Evolutionary conservation across 2,329 filamentous ascomycete species (phyloP).

Genomic region (Cryphonectria carpinicola): DNA sequence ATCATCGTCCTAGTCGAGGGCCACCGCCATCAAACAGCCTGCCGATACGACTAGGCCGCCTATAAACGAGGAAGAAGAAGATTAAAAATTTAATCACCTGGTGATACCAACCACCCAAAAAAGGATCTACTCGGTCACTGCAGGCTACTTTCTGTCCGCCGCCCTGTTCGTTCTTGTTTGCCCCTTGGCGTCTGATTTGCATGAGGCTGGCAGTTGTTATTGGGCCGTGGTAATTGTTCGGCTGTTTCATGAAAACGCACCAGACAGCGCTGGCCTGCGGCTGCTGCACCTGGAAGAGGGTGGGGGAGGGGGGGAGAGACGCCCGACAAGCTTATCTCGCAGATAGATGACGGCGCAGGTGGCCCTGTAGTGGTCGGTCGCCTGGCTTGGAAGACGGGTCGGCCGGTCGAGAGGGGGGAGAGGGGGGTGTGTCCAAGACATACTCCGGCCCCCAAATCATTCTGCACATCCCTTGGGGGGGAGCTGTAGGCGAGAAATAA

Average conservation of each 20-base stretch:
- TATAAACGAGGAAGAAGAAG: neutral
- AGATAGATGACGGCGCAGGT: neutral
- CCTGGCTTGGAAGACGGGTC: neutral
- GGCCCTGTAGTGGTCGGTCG: neutral
- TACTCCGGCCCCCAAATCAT: neutral
- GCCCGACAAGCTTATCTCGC: neutral
- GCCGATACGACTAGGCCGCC: neutral
- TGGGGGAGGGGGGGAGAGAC: too few species aligned
- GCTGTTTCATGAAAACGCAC: neutral
- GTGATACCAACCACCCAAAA: too few species aligned
- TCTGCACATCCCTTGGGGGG: neutral
- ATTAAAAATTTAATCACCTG: neutral
- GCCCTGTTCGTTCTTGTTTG: neutral
- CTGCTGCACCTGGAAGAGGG: neutral
- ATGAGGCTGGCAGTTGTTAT: neutral
- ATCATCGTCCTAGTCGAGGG: neutral
- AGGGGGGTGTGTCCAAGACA: neutral
- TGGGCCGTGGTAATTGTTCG: neutral
- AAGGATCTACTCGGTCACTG: too few species aligned
- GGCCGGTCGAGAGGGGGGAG: neutral
- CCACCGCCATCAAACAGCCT: neutral
- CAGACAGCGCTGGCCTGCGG: neutral
- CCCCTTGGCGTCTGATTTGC: neutral
- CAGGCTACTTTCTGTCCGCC: neutral
- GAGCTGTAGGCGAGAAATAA: neutral